These are phyloP conservation scores for Megacollybia platyphylla DNA, from an alignment of 1,284 basidiomycete species.

Conservation along the genomic window DNA sequence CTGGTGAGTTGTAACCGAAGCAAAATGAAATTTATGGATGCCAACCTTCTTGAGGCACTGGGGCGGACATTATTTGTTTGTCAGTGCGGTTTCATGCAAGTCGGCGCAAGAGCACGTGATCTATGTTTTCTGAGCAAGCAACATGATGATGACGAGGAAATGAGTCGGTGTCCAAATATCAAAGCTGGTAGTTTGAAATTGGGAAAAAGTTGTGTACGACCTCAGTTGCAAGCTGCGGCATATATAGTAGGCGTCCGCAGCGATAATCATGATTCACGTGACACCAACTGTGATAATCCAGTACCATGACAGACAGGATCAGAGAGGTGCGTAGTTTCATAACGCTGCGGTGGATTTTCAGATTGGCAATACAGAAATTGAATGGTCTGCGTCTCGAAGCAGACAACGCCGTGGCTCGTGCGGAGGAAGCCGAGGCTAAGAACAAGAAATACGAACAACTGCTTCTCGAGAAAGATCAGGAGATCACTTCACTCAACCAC, in stretches of 20 bases:
- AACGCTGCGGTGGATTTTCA: slow-evolving; percentile 1
- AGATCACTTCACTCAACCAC: slow-evolving; percentile 76
- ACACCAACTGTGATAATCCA: background rate
- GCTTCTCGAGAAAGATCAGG: slow-evolving; percentile 80
- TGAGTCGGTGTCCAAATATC: no score
- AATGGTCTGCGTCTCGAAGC: slow-evolving; percentile 72
- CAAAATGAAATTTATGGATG: slow-evolving; percentile 5
- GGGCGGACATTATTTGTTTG: slow-evolving; percentile 33
- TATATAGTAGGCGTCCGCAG: no score
- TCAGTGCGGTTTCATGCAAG: no score
- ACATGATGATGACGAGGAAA: no score
- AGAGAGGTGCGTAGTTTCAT: slow-evolving; percentile 39
- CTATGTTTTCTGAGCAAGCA: no score
- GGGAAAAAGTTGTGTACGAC: no score
- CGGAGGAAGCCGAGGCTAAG: slow-evolving; percentile 77
- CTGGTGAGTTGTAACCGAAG: slow-evolving; percentile 19
- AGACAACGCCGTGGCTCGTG: slow-evolving; percentile 68
- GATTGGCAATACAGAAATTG: slow-evolving; percentile 35
- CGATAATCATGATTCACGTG: background rate
- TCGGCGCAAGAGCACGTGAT: no score
- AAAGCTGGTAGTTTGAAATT: no score
- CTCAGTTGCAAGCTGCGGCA: no score
- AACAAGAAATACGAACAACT: slow-evolving; percentile 77
- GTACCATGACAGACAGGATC: slow-evolving; percentile 58
- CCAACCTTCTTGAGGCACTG: slow-evolving; percentile 66